Conservation (phyloP, 1,284 basidiomycete genomes). For the Inonotus hispidus region DNA sequence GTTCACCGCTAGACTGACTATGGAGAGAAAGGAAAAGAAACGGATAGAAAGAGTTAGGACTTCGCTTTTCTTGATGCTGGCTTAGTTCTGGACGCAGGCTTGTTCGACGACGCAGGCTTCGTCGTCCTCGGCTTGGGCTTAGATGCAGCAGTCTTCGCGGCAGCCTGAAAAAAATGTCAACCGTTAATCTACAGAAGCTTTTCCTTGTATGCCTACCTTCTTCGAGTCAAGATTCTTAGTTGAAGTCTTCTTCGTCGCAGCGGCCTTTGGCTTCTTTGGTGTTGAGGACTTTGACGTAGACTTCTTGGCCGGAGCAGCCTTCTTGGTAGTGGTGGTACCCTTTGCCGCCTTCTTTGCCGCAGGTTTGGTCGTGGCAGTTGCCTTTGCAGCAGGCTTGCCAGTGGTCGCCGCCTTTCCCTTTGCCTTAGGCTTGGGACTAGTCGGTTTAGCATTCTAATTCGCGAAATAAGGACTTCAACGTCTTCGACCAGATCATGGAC, state of each 20-base stretch:
- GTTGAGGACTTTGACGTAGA: constrained; percentile 22
- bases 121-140: constrained; percentile 27
- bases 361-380: not conserved
- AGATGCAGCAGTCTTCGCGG: constrained; percentile 27
- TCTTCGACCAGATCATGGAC: constrained; percentile 26
- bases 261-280: constrained; percentile 22
- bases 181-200: not conserved
- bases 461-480: constrained; percentile 20
- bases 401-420: constrained; percentile 4
- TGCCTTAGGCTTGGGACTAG: constrained; percentile 19
- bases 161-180: constrained; percentile 23
- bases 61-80: constrained; percentile 15
- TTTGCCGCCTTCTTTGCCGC: constrained; percentile 8
- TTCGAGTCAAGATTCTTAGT: constrained; percentile 38
- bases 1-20: not conserved
- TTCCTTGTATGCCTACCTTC: constrained; percentile 28
- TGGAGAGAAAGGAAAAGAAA: not conserved
- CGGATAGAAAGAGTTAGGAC: constrained; percentile 1
- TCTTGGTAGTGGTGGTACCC: constrained; percentile 6
- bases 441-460: constrained; percentile 36
- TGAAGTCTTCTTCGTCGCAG: constrained; percentile 32
- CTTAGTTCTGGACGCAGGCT: constrained; percentile 26
- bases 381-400: constrained; percentile 14
- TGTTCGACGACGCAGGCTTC: constrained; percentile 21
- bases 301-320: constrained; percentile 28